Evolutionary conservation across 768 basidiomycete species (phyloP), one percentile per base, ranked within the genome.

Genomic region (Gautieria morchelliformis): DNA sequence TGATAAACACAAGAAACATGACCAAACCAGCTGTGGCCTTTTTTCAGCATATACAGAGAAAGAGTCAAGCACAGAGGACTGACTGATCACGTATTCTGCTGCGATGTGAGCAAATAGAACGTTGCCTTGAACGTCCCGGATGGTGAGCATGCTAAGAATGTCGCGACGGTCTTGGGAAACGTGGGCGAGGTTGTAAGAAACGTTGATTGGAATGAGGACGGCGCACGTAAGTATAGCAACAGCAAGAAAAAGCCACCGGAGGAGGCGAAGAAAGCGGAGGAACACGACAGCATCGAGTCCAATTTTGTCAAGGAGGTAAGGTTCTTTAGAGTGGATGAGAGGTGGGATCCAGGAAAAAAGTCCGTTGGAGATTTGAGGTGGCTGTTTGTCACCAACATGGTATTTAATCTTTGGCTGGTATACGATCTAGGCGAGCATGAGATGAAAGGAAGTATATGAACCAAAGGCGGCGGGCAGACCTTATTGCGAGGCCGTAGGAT

Each of bases 341-440:
- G 93, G 93, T 8, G 86, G 84, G 0, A 97, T 73, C 95, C 95
- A 99, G 61, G 91, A 89, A 49, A 92, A 80, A 47, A 95, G 68
- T 1, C 87, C 84, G 68, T 88, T 84, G 40, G 84, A 84, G 68
- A 95, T 89, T 22, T 81, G 80, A 7, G 90, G 90, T 32, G 89
- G 90, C 27, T 78, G 73, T 68, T 90, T 90, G 69, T 82, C 70
- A 42, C 84, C 87, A 59, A 80, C 76, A 65, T 90, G 89, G 67
- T 93, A 94, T 70, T 94, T 94, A 71, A 90, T 83, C 72, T 94
- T 96, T 60, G 92, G 93, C 67, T 93, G 89, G 66, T 95, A 95
- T 58, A 93, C 82, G 60, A 90, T 80, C 91, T 91, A 58, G 33
- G 19, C 3, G 27, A 59, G 27, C 11, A 37, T 45, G 20, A 56